Percentiles rank a stretch among this genome's conserved stretches.
These are phyloP conservation scores for Fusarium mexicanum DNA, from an alignment of 2,329 filamentous ascomycete species.

Conservation along the genomic window DNA sequence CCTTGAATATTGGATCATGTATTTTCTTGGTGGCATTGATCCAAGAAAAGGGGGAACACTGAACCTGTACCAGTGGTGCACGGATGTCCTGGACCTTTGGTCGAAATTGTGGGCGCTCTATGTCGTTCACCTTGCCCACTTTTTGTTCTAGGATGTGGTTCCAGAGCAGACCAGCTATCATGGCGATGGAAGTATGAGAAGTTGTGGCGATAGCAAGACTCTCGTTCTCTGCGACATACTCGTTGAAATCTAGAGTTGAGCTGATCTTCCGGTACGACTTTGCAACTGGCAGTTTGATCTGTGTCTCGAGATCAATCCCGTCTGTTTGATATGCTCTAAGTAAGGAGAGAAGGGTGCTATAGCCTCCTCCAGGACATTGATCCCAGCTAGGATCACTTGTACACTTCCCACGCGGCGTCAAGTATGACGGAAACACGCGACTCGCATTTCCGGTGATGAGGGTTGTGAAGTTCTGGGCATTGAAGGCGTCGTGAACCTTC, in stretches of 20 bases:
- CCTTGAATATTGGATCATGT: background rate
- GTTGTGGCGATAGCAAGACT: background rate
- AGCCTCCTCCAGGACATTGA: background rate
- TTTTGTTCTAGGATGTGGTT: background rate
- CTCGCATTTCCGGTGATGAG: background rate
- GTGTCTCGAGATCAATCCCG: background rate
- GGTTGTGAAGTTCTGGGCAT: background rate
- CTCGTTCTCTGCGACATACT: background rate
- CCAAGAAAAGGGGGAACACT: background rate
- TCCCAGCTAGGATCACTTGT: background rate
- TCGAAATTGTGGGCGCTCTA: background rate
- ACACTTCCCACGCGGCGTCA: background rate
- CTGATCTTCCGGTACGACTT: background rate
- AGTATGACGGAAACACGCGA: background rate
- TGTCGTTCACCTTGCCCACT: background rate
- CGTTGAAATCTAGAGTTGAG: background rate
- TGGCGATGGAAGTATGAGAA: background rate
- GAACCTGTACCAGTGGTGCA: background rate
- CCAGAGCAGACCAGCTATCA: background rate
- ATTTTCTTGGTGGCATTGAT: background rate
- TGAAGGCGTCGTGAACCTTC: background rate
- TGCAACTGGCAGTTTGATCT: background rate
- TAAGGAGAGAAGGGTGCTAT: background rate
- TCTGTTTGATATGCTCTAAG: background rate
- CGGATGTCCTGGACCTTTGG: fast-evolving